These are phyloP conservation scores for Rutstroemia sp. DNA, from an alignment of 2,329 filamentous ascomycete genomes.

Conservation along the genomic window DNA sequence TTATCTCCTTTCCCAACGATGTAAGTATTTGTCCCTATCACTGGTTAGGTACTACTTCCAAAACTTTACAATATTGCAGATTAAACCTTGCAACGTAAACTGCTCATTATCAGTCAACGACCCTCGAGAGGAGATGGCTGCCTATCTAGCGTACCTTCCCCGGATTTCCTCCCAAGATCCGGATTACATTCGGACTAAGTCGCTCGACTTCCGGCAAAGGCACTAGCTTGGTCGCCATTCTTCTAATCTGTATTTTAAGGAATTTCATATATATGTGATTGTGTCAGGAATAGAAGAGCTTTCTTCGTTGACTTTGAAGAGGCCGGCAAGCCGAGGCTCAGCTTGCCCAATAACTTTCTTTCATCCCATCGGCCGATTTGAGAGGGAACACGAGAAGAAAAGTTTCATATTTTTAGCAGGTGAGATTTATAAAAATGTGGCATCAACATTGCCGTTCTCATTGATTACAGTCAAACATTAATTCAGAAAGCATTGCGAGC, in stretches of 20 bases:
- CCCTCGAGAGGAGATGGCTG: not conserved
- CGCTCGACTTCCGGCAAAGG: constrained; percentile 64
- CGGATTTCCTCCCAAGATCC: constrained; percentile 86
- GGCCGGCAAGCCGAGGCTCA: constrained; percentile 7
- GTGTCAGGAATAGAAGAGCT: not conserved
- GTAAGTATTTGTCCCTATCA: constrained; percentile 90
- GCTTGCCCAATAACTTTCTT: not conserved
- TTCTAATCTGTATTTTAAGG: constrained; percentile 8
- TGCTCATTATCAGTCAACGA: constrained; percentile 22
- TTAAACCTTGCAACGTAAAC: constrained; percentile 55
- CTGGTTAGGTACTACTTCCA: constrained; percentile 25
- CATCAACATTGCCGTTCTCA: too few relatives aligned
- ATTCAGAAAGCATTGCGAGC: too few relatives aligned
- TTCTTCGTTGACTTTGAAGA: not conserved
- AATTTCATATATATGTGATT: not conserved
- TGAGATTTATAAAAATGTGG: too few relatives aligned
- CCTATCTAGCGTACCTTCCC: constrained; percentile 52
- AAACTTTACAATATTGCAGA: constrained; percentile 4
- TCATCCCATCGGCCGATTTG: not conserved
- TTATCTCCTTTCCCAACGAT: constrained; percentile 67
- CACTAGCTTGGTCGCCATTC: constrained; percentile 27
- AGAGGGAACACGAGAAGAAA: too few relatives aligned
- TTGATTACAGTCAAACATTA: too few relatives aligned
- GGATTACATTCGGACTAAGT: constrained; percentile 69
- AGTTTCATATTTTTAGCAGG: too few relatives aligned